Base-by-base conservation (phyloP, 257 asterid genomes). In the Jacaranda mimosifolia region DNA sequence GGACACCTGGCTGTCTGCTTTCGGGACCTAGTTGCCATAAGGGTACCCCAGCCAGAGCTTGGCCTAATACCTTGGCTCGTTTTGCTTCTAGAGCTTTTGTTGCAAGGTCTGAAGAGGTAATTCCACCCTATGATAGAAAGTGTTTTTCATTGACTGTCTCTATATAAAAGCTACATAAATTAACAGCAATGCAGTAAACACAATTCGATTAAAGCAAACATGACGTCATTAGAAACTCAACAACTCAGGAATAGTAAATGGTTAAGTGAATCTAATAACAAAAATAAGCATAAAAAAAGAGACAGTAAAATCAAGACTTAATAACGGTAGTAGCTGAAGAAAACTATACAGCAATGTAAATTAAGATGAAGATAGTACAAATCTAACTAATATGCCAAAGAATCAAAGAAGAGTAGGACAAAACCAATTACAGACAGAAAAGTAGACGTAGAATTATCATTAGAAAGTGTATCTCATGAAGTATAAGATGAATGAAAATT, bases 1-100 rank as follows among this genome's bases (percentile, higher is more conserved):
- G 97, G 72, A 94, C 88, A 68, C 91, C 89, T 57, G 99, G 98
- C 82, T 95, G 97, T 82, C 86, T 88, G 96, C 99, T 95, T 88
- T 95, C 99, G 51, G 94, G 90, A 65, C 99, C 97, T 58, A 95
- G 89, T 87, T 90, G 94, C 99, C 98, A 95, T 81, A 95, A 85
- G 43, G 99, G 99, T 76, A 95, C 90, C 65, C 99, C 99, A 77
- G 97, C 91, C 75, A 95, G 77, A 79, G 99, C 99, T 83, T 95
- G 99, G 69, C 99, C 99, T 19, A 93, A 89, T 77, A 95, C 71
- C 85, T 89, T 90, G 78, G 99, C 99, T 81, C 91, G 91, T 82
- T 85, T 95, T 64, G 94, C 99, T 82, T 85, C 97, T 76, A 95
- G 85, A 70, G 98, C 98, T 84, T 93, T 93, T 75, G 99, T 95